Evolutionary conservation across 129 eudicot species (phyloP), one percentile per base, ranked within the genome.

Genomic region (Pseudognaphalium luteoalbum): DNA sequence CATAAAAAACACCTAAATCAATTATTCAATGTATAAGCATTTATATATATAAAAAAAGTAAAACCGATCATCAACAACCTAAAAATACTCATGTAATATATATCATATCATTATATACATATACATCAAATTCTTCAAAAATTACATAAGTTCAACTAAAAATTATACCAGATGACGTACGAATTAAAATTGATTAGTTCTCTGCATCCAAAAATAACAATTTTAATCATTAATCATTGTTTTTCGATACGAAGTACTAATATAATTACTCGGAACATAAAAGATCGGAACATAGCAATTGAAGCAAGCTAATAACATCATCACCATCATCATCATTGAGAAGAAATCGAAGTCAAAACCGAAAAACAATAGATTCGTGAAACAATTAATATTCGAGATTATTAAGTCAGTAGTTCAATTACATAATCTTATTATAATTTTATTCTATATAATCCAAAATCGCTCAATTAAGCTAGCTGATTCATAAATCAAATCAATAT

Each of bases 161-260:
- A 80, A 63, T 57, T 87, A 81, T 74, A 89, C 85, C 87, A 73
- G 85, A 73, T 79, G 28, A 34, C 62, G 47, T 77, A 75, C 63
- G 76, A 68, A 76, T 60, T 25, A 57, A 79, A 80, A 63, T 25
- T 50, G 47, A 70, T 34, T 41, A 80, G 76, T 67, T 78, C 34
- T 78, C 88, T 80, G 86, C 91, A 88, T 1, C 8, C 20, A 39
- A 67, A 37, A 67, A 37, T 0, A 3, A 28, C 32, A 25, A 34
- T 68, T 42, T 54, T 51, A 50, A 72, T 68, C 54, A 61, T 81
- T 65, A 73, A 72, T 61, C 33, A 47, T n/a, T 47, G 0, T 11
- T 47, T 47, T 14, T 47, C 5, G 12, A 47, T 47, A 47, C n/a
- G 6, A 77, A 66, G 42, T 63, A 74, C 52, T 71, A 52, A 70